These are phyloP conservation scores for Fusarium luffae DNA, from an alignment of 2,329 filamentous ascomycete species.

Conservation along the genomic window DNA sequence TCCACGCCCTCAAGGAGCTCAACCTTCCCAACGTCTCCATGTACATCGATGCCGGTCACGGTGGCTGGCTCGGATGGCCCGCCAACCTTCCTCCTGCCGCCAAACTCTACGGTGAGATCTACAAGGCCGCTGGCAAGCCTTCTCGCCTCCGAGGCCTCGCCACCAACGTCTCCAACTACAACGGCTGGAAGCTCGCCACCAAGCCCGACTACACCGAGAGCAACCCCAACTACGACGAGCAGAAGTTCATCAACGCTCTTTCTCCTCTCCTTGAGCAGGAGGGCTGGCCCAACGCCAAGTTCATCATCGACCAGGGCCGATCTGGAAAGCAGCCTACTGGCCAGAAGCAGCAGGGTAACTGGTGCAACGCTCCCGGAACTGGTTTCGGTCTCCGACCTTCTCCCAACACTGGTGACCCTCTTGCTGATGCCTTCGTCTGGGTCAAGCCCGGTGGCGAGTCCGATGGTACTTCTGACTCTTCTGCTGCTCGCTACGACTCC, in stretches of 20 bases:
- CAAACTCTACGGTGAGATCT: slow-evolving; percentile 58
- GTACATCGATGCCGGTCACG: slow-evolving; percentile 69
- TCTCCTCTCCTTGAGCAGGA: slow-evolving; percentile 66
- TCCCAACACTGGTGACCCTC: slow-evolving; percentile 67
- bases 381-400: slow-evolving; percentile 74
- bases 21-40: slow-evolving; percentile 67
- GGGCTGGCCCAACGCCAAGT: slow-evolving; percentile 58
- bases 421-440: slow-evolving; percentile 76
- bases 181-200: slow-evolving; percentile 56
- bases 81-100: slow-evolving; percentile 64
- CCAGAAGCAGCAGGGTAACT: slow-evolving; percentile 71
- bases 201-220: slow-evolving; percentile 59
- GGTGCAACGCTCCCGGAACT: slow-evolving; percentile 73
- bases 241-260: slow-evolving; percentile 71
- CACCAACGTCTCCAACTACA: slow-evolving; percentile 71
- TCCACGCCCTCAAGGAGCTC: slow-evolving; percentile 63
- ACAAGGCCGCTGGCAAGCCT: slow-evolving; percentile 62
- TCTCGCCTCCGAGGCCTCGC: slow-evolving; percentile 63
- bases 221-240: slow-evolving; percentile 64
- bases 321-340: slow-evolving; percentile 69
- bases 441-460: slow-evolving; percentile 74
- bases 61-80: slow-evolving; percentile 68
- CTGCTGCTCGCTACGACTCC: slow-evolving; percentile 53
- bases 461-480: slow-evolving; percentile 61
- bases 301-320: slow-evolving; percentile 65